Percentiles rank a stretch among this genome's conserved stretches.
Evolutionary conservation across 176 grass and related monocot genomes (phyloP).

Genomic region (Rhynchospora tenuis): DNA sequence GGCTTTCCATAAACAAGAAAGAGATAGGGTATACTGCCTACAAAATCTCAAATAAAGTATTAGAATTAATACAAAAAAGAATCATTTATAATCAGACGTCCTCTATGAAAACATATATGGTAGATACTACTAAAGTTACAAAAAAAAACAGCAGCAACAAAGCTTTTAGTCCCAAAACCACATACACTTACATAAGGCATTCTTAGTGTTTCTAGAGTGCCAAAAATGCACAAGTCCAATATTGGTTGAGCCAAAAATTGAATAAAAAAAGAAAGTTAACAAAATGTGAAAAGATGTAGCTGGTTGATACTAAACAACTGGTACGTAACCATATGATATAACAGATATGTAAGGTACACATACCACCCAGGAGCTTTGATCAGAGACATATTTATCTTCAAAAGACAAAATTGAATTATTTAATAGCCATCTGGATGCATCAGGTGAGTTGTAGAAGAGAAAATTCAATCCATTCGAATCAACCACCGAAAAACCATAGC

Average conservation of each 20-base stretch:
- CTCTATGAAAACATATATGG: neutral
- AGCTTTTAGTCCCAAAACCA: neutral
- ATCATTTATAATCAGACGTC: too few relatives aligned
- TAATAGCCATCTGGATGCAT: conserved; percentile 62
- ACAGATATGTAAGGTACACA: conserved; percentile 18
- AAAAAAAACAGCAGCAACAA: neutral
- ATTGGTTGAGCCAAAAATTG: neutral
- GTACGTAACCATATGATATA: neutral
- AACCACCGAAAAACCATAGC: conserved; percentile 81
- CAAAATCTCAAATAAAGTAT: conserved; percentile 17
- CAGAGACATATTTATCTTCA: conserved; percentile 60
- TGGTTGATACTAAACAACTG: neutral
- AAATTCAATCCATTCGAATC: conserved; percentile 93
- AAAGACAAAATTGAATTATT: conserved; percentile 73
- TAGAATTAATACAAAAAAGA: neutral
- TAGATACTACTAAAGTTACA: neutral
- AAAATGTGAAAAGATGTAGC: neutral
- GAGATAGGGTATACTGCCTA: conserved; percentile 80
- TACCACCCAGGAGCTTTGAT: conserved; percentile 87
- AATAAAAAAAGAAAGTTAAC: neutral
- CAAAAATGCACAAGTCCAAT: neutral
- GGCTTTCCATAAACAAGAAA: conserved; percentile 86
- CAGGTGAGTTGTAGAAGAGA: conserved; percentile 74
- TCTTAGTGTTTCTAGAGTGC: neutral
- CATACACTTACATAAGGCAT: neutral